A percentile compares a stretch with the other conserved stretches of the same genome.
Evolutionary conservation across 2,329 filamentous ascomycete genomes (phyloP).

Genomic region (Cordyceps fumosorosea): DNA sequence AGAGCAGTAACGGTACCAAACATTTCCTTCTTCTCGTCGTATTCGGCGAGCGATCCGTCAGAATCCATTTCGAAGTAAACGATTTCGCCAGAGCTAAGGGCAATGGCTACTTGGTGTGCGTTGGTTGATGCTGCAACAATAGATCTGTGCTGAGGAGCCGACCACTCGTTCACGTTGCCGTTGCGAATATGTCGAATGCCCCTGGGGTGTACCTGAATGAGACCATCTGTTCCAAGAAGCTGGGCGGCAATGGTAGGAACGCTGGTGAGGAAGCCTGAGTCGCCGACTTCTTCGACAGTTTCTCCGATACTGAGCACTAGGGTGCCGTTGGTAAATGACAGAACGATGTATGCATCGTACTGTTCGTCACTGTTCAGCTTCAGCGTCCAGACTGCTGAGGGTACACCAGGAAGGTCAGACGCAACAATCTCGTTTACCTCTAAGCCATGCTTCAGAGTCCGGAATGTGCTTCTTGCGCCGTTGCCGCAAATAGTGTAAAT

Average conservation of each 20-base stretch:
- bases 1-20: conserved; percentile 90
- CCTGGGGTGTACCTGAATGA: conserved; percentile 94
- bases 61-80: conserved; percentile 97
- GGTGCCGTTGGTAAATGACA: conserved; percentile 85
- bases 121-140: conserved; percentile 95
- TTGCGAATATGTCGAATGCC: conserved; percentile 84
- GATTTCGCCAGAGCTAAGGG: conserved; percentile 91
- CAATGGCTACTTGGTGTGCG: conserved; percentile 84
- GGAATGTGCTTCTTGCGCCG: conserved; percentile 82
- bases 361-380: conserved; percentile 76
- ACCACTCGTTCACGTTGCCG: conserved; percentile 85
- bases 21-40: conserved; percentile 93
- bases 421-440: conserved; percentile 95
- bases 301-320: conserved; percentile 93
- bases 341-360: conserved; percentile 90
- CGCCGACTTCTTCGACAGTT: conserved; percentile 90
- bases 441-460: conserved; percentile 85
- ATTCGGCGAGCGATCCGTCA: conserved; percentile 85
- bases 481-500: conserved; percentile 91
- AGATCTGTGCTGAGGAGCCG: conserved; percentile 83
- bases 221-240: conserved; percentile 84
- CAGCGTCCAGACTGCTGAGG: conserved; percentile 90
- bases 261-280: conserved; percentile 84
- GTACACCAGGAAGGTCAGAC: conserved; percentile 81
- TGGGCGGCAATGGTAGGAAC: conserved; percentile 89